Percentiles rank a stretch among this genome's conserved stretches.
These are phyloP conservation scores for Septoria petroselini DNA, from an alignment of 2,329 filamentous ascomycete genomes.

Conservation along the genomic window DNA sequence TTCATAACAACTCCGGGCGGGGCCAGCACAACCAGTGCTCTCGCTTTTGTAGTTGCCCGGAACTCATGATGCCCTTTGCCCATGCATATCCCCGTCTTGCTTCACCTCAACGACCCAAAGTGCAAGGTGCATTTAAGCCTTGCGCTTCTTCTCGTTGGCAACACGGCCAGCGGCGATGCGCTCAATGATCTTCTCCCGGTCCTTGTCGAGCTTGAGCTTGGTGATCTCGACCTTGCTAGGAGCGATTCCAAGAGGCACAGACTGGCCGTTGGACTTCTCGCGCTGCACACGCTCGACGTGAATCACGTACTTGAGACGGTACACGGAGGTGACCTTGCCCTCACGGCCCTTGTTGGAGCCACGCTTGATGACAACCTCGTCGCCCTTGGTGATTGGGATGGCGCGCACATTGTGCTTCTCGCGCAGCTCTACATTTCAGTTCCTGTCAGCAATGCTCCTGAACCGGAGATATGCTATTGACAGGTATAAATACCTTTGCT, in stretches of 20 bases:
- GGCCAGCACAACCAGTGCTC: neutral
- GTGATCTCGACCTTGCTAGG: constrained; percentile 97
- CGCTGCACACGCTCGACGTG: constrained; percentile 95
- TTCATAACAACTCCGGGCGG: constrained; percentile 2
- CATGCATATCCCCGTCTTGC: constrained; percentile 15
- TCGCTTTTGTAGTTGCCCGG: constrained; percentile 11
- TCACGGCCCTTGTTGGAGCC: constrained; percentile 96
- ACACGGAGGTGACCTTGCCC: constrained; percentile 96
- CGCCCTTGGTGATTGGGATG: constrained; percentile 96
- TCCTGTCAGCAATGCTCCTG: constrained; percentile 27
- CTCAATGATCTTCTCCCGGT: constrained; percentile 83
- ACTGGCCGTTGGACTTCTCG: constrained; percentile 97
- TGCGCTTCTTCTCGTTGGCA: constrained; percentile 57
- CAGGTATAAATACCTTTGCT: constrained; percentile 61
- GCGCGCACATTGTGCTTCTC: constrained; percentile 99
- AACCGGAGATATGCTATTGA: constrained; percentile 17
- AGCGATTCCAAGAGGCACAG: constrained; percentile 89
- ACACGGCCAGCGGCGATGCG: constrained; percentile 79
- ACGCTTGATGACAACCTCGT: constrained; percentile 75
- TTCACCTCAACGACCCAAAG: constrained; percentile 9
- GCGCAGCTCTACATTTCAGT: constrained; percentile 62
- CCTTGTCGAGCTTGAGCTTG: constrained; percentile 98
- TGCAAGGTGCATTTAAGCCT: constrained; percentile 19
- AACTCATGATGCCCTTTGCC: constrained; percentile 7
- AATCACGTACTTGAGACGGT: constrained; percentile 96